These are phyloP conservation scores for Nicotiana attenuata DNA, from an alignment of 257 asterid species.

Conservation along the genomic window DNA sequence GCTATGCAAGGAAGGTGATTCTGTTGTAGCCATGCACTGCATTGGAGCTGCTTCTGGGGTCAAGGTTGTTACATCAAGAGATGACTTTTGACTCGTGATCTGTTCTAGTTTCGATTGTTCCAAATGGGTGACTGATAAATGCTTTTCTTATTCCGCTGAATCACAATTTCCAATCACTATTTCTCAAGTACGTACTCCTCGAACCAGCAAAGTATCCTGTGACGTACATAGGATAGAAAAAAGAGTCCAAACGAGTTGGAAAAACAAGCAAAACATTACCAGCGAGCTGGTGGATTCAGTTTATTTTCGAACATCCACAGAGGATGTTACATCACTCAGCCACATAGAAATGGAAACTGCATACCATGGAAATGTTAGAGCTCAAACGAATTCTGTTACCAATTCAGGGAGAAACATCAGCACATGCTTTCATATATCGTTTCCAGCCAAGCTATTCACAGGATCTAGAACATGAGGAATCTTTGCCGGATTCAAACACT, in stretches of 20 bases:
- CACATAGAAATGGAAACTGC: not conserved
- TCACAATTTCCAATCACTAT: not conserved
- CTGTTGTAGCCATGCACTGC: conserved; percentile 65
- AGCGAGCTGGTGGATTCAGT: not conserved
- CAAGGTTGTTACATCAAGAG: conserved; percentile 51
- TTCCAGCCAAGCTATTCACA: conserved; percentile 1
- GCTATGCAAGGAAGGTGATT: conserved; percentile 66
- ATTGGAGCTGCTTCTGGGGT: conserved; percentile 69
- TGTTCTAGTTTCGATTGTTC: too few species aligned
- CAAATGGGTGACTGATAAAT: too few species aligned
- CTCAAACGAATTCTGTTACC: not conserved
- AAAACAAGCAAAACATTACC: not conserved
- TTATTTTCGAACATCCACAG: not conserved
- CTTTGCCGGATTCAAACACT: not conserved
- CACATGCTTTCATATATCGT: not conserved
- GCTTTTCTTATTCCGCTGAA: too few species aligned
- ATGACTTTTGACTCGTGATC: too few species aligned
- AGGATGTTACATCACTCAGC: not conserved
- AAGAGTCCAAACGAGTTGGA: not conserved
- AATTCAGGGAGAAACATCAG: not conserved
- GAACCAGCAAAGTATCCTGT: not conserved
- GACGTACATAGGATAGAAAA: not conserved
- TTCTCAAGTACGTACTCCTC: not conserved
- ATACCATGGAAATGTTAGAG: not conserved
- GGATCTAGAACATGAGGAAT: not conserved